Evolutionary conservation across 352 stramenopile genomes (phyloP).

Genomic region (Phytophthora pinifolia): DNA sequence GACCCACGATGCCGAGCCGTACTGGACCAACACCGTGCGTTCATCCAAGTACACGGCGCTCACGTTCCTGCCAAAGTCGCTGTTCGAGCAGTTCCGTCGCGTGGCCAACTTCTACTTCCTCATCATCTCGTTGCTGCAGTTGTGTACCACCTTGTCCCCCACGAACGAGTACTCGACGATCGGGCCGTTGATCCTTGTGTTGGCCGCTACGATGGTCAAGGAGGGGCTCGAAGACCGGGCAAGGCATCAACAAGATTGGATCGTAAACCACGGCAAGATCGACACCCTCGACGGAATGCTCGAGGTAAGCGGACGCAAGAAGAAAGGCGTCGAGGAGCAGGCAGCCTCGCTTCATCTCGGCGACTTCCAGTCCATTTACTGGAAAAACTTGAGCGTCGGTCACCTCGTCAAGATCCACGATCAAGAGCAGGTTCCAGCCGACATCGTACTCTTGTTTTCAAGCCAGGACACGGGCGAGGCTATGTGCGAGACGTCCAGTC

Average conservation of each 20-base stretch:
- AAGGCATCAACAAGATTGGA: constrained; percentile 72
- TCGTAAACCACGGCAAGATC: constrained; percentile 68
- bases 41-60: constrained; percentile 95
- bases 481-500: constrained; percentile 83
- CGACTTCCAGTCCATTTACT: constrained; percentile 69
- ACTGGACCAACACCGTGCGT: constrained; percentile 62
- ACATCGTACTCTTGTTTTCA: constrained; percentile 90
- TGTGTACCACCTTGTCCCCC: constrained; percentile 86
- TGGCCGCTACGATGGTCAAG: constrained; percentile 86
- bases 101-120: constrained; percentile 98
- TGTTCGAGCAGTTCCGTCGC: constrained; percentile 95
- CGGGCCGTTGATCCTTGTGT: constrained; percentile 72
- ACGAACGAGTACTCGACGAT: constrained; percentile 90
- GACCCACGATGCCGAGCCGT: constrained; percentile 33
- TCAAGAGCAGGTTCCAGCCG: constrained; percentile 89
- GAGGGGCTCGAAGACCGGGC: constrained; percentile 78
- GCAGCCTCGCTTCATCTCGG: constrained; percentile 13
- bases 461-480: constrained; percentile 69
- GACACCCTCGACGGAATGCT: constrained; percentile 28
- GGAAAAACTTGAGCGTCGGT: constrained; percentile 86
- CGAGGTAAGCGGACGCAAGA: constrained; percentile 2
- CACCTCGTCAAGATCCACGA: constrained; percentile 89
- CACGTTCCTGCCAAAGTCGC: constrained; percentile 95
- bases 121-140: constrained; percentile 94
- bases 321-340: constrained; percentile 4